Evolutionary conservation across 257 asterid genomes (phyloP).

Genomic region (Solanum sejunctum): DNA sequence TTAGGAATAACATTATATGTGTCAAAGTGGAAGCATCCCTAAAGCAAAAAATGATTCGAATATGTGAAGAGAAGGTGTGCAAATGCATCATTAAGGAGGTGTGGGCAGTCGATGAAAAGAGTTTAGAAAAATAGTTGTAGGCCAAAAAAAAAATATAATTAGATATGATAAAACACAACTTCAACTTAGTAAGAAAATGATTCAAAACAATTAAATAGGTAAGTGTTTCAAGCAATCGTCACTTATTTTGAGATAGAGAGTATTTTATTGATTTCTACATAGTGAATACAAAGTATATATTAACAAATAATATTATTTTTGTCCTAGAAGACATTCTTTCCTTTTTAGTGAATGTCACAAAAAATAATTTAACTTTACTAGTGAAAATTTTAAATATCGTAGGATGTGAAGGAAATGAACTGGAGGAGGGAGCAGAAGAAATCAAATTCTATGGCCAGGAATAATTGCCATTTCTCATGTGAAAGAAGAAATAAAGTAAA

Average conservation of each 20-base stretch:
- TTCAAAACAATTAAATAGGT: not conserved
- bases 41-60: no score
- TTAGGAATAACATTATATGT: no score
- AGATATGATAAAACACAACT: no score
- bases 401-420: no score
- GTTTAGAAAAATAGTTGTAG: not conserved
- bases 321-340: no score
- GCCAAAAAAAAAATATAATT: not conserved
- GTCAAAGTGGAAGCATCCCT: not conserved
- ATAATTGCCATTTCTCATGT: not conserved
- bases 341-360: no score
- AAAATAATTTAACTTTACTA: no score
- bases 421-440: no score
- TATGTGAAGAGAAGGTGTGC: not conserved
- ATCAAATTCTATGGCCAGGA: not conserved
- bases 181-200: not conserved
- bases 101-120: not conserved
- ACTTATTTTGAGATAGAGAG: not conserved
- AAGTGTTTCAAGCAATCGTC: no score
- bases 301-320: no score
- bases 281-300: not conserved
- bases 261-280: not conserved
- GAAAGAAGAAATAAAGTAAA: not conserved
- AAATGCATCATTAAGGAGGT: not conserved
- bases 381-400: no score